phyloP scores from a whole-genome alignment of 164 flowering plant species.

The Tetrastigma voinierianum region DNA sequence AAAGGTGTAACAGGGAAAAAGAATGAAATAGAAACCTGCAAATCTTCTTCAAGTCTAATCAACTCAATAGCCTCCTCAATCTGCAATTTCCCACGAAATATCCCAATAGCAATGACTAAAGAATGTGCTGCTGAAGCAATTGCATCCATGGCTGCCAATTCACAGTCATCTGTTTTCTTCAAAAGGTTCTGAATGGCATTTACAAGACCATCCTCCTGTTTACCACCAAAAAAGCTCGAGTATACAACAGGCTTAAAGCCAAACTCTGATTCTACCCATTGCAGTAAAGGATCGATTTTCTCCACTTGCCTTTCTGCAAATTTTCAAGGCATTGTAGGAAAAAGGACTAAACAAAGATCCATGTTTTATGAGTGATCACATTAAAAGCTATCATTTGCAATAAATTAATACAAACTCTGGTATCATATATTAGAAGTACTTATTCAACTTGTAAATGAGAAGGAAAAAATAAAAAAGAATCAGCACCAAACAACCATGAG shows the following conservation, averaged over 20 bases:
- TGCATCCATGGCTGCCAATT: conserved; percentile 90
- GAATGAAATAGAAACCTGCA: conserved; percentile 50
- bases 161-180: conserved; percentile 70
- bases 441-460: too few species aligned
- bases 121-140: conserved; percentile 87
- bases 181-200: conserved; percentile 63
- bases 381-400: background rate
- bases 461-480: too few species aligned
- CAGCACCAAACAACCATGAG: too few species aligned
- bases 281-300: conserved; percentile 82
- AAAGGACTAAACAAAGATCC: background rate
- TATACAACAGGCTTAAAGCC: conserved; percentile 78
- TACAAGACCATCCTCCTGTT: conserved; percentile 77
- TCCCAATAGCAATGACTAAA: conserved; percentile 64
- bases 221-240: conserved; percentile 86
- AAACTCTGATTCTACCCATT: conserved; percentile 83
- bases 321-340: background rate
- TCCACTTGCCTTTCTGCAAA: conserved; percentile 71
- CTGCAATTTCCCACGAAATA: conserved; percentile 67
- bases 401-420: background rate
- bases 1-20: background rate
- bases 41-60: conserved; percentile 91
- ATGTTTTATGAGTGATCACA: background rate
- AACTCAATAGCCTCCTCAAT: conserved; percentile 86
- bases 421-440: background rate